Evolutionary conservation across 2,329 filamentous ascomycete species (phyloP).

Genomic region (Fusarium sp.): DNA sequence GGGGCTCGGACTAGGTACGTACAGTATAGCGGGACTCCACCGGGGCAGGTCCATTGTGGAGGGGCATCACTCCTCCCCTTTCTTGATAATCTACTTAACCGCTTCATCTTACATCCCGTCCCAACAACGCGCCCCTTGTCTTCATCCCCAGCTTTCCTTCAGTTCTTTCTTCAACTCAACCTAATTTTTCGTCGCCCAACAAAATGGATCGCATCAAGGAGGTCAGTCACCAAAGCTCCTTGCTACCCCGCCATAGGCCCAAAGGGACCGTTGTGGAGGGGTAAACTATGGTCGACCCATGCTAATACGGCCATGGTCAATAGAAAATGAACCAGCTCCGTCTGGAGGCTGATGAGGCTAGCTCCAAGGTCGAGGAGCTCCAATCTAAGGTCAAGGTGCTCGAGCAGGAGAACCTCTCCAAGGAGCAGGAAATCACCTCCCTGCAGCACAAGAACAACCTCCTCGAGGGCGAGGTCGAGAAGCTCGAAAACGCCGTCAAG

Average conservation of each 20-base stretch:
- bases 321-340: constrained; percentile 97
- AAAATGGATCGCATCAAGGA: constrained; percentile 91
- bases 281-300: constrained; percentile 42
- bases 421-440: constrained; percentile 98
- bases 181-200: constrained; percentile 21
- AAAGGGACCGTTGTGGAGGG: constrained; percentile 46
- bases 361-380: constrained; percentile 85
- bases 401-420: constrained; percentile 93
- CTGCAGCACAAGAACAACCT: constrained; percentile 94
- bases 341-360: constrained; percentile 88
- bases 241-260: constrained; percentile 48
- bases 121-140: constrained; percentile 49
- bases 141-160: constrained; percentile 42
- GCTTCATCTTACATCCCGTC: constrained; percentile 49
- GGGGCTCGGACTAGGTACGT: constrained; percentile 13
- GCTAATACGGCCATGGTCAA: constrained; percentile 41
- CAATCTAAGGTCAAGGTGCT: constrained; percentile 86
- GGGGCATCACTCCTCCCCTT: constrained; percentile 54
- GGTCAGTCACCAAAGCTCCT: constrained; percentile 64
- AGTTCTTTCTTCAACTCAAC: constrained; percentile 20
- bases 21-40: constrained; percentile 34
- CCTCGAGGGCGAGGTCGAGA: constrained; percentile 91
- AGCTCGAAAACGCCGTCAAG: constrained; percentile 84
- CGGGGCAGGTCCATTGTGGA: constrained; percentile 47
- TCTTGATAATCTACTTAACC: constrained; percentile 48